phyloP scores from a whole-genome alignment of 176 grass and related monocot species.

The Zizania latifolia region DNA sequence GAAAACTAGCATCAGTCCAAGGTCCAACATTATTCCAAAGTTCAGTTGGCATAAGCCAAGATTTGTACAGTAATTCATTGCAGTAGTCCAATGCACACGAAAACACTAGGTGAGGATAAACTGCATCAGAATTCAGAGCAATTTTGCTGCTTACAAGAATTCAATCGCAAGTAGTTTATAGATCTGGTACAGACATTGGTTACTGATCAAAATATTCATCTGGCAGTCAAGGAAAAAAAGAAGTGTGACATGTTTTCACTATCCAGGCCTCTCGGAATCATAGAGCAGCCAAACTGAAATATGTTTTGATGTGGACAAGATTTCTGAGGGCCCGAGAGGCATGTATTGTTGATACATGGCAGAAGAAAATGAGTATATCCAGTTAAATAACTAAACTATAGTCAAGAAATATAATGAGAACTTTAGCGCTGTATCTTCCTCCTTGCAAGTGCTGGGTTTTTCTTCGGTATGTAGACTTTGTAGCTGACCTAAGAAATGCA shows the following conservation, averaged over 20 bases:
- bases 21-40: neutral
- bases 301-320: neutral
- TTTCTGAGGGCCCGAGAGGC: conserved; percentile 4
- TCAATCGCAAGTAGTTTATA: neutral
- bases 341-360: neutral
- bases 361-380: conserved; percentile 28
- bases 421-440: conserved; percentile 73
- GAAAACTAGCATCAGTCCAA: neutral
- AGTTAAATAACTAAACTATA: neutral
- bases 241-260: neutral
- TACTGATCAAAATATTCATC: conserved; percentile 2
- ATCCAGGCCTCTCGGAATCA: neutral
- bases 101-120: neutral
- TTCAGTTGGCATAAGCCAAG: neutral
- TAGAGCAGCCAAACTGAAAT: neutral
- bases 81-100: neutral
- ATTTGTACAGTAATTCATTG: neutral
- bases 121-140: neutral
- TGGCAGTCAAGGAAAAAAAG: neutral
- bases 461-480: conserved; percentile 96
- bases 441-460: conserved; percentile 49
- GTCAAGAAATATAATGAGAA: neutral
- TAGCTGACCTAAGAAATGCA: conserved; percentile 73
- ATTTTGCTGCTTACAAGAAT: conserved; percentile 22
- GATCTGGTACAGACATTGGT: neutral